These are phyloP conservation scores for Sambucus nigra DNA, from an alignment of 129 eudicot species.

Conservation along the genomic window DNA sequence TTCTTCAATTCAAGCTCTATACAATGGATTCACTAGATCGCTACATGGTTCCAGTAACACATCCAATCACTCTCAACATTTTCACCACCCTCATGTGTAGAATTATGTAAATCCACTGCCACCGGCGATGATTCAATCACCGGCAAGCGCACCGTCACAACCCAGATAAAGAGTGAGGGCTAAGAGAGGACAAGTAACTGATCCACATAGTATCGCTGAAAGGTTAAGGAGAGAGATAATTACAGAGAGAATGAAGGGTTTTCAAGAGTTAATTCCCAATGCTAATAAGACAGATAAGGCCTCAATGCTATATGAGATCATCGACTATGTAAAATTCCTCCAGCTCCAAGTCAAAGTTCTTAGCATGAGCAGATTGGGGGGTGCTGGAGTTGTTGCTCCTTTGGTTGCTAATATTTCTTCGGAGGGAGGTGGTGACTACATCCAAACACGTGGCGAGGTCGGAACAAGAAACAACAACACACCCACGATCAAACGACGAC, in stretches of 20 bases:
- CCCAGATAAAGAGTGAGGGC: conserved; percentile 95
- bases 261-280: conserved; percentile 97
- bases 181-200: conserved; percentile 94
- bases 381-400: conserved; percentile 95
- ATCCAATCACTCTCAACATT: conserved; percentile 44
- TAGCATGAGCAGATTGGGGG: conserved; percentile 99
- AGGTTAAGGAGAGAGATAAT: conserved; percentile 91
- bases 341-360: conserved; percentile 97
- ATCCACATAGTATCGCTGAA: conserved; percentile 98
- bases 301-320: conserved; percentile 93
- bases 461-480: not conserved
- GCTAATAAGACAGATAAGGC: conserved; percentile 98
- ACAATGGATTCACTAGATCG: conserved; percentile 46
- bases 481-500: conserved; percentile 70
- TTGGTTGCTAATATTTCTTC: conserved; percentile 67
- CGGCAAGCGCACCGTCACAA: no score
- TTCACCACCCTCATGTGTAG: conserved; percentile 42
- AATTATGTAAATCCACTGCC: no score
- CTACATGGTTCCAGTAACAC: conserved; percentile 9
- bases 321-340: conserved; percentile 89
- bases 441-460: not conserved
- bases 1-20: conserved; percentile 45
- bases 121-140: no score
- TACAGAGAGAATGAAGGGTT: conserved; percentile 93
- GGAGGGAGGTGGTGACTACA: conserved; percentile 60